These are phyloP conservation scores for Suhomyces terraborum DNA, from an alignment of 1,139 yeast species.

Conservation along the genomic window DNA sequence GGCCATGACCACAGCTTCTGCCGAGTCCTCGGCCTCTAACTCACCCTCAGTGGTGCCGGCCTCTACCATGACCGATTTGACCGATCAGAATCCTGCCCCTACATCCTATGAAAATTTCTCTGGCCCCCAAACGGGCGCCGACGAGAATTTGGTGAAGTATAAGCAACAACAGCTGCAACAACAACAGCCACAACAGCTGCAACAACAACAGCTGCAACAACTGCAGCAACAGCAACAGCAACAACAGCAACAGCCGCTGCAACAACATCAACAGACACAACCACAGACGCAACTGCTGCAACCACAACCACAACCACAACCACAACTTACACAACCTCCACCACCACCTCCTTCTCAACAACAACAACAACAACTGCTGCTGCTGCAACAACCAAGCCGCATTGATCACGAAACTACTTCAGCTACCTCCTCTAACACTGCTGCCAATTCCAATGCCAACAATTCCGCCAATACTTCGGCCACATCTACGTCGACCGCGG, in stretches of 20 bases:
- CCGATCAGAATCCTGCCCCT: constrained; percentile 11
- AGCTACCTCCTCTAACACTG: background rate
- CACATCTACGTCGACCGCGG: constrained; percentile 6
- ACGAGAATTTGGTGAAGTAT: constrained; percentile 1
- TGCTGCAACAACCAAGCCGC: background rate
- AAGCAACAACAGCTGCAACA: too few species aligned
- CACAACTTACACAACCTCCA: too few species aligned
- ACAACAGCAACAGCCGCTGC: too few species aligned
- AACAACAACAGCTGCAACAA: too few species aligned
- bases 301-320: too few species aligned
- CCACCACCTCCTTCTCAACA: too few species aligned
- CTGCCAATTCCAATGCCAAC: constrained; percentile 13
- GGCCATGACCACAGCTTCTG: constrained; percentile 2
- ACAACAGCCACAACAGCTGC: too few species aligned
- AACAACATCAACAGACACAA: too few species aligned
- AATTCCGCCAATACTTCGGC: constrained; percentile 6
- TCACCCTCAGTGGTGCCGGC: constrained; percentile 14
- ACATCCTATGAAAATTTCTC: constrained; percentile 14
- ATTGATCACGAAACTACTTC: constrained; percentile 1
- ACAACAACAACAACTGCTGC: too few species aligned
- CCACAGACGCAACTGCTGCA: too few species aligned
- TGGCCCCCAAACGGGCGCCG: constrained; percentile 1
- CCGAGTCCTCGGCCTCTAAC: constrained; percentile 11
- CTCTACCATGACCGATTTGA: constrained; percentile 7
- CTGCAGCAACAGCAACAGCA: too few species aligned